phyloP scores from a whole-genome alignment of 768 basidiomycete species.

The Lentinula sp. region DNA sequence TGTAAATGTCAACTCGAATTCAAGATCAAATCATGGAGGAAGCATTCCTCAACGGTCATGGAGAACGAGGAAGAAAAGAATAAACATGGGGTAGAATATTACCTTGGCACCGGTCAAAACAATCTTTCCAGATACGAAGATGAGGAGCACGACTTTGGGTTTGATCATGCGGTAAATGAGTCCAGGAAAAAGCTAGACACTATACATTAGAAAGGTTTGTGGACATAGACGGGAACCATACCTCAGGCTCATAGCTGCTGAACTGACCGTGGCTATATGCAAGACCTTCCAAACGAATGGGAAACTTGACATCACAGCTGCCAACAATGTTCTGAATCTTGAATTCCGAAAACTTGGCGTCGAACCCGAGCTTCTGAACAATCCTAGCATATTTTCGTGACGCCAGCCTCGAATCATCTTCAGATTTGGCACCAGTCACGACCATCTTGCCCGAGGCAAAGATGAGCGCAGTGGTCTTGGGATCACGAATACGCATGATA shows the following conservation, averaged over 20 bases:
- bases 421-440: slow-evolving; percentile 98
- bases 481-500: slow-evolving; percentile 99
- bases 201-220: slow-evolving; percentile 7
- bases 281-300: slow-evolving; percentile 94
- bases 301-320: slow-evolving; percentile 97
- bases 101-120: slow-evolving; percentile 99
- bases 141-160: slow-evolving; percentile 96
- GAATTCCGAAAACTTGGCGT: slow-evolving; percentile 98
- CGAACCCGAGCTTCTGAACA: slow-evolving; percentile 98
- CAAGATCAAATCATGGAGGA: slow-evolving; percentile 17
- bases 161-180: slow-evolving; percentile 99
- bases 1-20: slow-evolving; percentile 18
- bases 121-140: slow-evolving; percentile 99
- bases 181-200: slow-evolving; percentile 86
- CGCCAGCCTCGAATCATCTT: slow-evolving; percentile 94
- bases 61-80: slow-evolving; percentile 10
- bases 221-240: slow-evolving; percentile 27
- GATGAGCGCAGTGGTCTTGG: slow-evolving; percentile 98
- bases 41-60: slow-evolving; percentile 17
- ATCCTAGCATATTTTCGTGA: slow-evolving; percentile 99
- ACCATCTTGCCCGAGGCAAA: slow-evolving; percentile 99
- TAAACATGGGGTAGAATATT: slow-evolving; percentile 22
- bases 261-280: slow-evolving; percentile 98
- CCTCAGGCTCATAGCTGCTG: slow-evolving; percentile 97
- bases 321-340: slow-evolving; percentile 99